phyloP scores from a whole-genome alignment of 345 rosid genomes.

The Microcos paniculata region DNA sequence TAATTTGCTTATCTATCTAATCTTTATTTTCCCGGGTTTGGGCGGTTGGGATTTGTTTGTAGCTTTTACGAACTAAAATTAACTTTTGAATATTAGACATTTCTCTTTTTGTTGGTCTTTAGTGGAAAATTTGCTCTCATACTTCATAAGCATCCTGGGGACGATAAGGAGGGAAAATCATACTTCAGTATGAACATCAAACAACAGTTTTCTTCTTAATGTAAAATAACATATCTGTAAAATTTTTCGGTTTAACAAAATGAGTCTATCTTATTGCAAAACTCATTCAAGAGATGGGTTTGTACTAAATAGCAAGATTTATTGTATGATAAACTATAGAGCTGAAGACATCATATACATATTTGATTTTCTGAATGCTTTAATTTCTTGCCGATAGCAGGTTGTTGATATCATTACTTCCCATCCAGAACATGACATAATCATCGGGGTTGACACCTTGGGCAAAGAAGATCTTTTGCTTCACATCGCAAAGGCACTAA shows the following conservation, averaged over 20 bases:
- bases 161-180: not conserved
- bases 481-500: constrained; percentile 48
- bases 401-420: constrained; percentile 61
- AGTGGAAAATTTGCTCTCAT: not conserved
- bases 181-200: too few species aligned
- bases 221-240: not conserved
- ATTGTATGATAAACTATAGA: constrained; percentile 5
- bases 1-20: not conserved
- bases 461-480: constrained; percentile 78
- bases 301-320: not conserved
- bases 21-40: not conserved
- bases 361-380: constrained; percentile 15
- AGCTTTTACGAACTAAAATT: not conserved
- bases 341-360: not conserved
- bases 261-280: not conserved
- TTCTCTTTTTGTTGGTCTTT: not conserved
- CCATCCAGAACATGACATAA: constrained; percentile 65
- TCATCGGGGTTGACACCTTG: constrained; percentile 65
- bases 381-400: constrained; percentile 27
- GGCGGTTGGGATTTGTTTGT: not conserved
- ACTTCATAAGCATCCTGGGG: not conserved
- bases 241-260: not conserved
- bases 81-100: not conserved
- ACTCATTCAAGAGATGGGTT: not conserved
- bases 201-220: not conserved